A percentile compares a stretch with the other conserved stretches of the same genome.
Conservation (phyloP, 768 basidiomycete species). For the Russula ochroleuca region DNA sequence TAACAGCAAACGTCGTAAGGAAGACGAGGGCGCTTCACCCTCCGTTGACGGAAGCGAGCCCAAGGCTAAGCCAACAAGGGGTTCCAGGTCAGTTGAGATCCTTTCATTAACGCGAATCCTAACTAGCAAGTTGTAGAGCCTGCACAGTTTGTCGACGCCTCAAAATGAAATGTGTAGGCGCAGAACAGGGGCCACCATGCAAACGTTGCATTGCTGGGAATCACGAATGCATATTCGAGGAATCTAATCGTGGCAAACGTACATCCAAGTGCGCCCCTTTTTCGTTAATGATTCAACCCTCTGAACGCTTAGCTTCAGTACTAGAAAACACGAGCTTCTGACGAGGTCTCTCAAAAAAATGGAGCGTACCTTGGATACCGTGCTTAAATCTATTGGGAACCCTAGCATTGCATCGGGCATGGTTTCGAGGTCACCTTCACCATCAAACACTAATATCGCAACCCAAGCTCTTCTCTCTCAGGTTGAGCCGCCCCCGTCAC, state of each 20-base stretch:
- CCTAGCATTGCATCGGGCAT: conserved; percentile 74
- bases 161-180: conserved; percentile 92
- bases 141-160: conserved; percentile 89
- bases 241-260: conserved; percentile 91
- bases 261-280: conserved; percentile 60
- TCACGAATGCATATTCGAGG: conserved; percentile 95
- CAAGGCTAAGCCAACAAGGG: conserved; percentile 81
- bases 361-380: conserved; percentile 90
- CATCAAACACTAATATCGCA: conserved; percentile 35
- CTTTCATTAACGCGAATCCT: conserved; percentile 15
- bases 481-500: conserved; percentile 20
- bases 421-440: conserved; percentile 79
- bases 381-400: conserved; percentile 83
- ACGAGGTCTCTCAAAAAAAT: conserved; percentile 82
- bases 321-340: conserved; percentile 79
- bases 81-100: conserved; percentile 56
- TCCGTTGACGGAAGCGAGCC: conserved; percentile 53
- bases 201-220: conserved; percentile 75
- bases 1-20: conserved; percentile 42
- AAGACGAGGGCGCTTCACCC: conserved; percentile 47
- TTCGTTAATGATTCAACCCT: conserved; percentile 21
- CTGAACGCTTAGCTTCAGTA: conserved; percentile 34
- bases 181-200: conserved; percentile 87
- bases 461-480: conserved; percentile 26
- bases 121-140: conserved; percentile 49